These are phyloP conservation scores for Zygoascus sp. DNA, from an alignment of 1,139 yeast species.

Conservation along the genomic window DNA sequence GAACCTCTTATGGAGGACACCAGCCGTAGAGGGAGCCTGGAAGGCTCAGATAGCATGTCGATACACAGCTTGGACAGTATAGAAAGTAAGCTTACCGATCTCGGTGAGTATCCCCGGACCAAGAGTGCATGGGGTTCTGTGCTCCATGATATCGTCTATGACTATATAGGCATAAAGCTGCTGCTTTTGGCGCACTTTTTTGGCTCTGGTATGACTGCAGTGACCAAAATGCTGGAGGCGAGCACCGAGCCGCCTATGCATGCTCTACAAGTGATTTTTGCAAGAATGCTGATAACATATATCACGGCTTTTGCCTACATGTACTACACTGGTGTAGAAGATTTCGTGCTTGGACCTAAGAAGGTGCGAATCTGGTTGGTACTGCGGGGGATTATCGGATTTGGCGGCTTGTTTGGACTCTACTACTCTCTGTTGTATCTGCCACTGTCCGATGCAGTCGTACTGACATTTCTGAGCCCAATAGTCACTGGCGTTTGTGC, in stretches of 20 bases:
- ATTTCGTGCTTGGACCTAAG: conserved; percentile 70
- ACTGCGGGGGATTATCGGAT: conserved; percentile 70
- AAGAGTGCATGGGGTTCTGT: background rate
- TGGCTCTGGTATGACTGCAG: conserved; percentile 70
- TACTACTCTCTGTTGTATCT: conserved; percentile 72
- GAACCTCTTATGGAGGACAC: background rate
- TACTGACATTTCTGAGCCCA: conserved; percentile 75
- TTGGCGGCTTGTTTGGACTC: conserved; percentile 70
- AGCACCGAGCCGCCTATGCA: conserved; percentile 60
- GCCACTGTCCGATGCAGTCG: conserved; percentile 73
- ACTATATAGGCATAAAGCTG: conserved; percentile 26
- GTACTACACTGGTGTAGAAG: conserved; percentile 44
- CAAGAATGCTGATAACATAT: conserved; percentile 71
- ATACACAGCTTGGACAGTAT: conserved; percentile 1
- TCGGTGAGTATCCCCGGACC: background rate
- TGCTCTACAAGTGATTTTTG: conserved; percentile 72
- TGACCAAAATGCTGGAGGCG: conserved; percentile 67
- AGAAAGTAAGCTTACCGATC: background rate
- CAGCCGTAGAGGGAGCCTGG: background rate
- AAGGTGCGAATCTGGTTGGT: conserved; percentile 51
- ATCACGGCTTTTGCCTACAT: conserved; percentile 53
- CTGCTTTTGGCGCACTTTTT: conserved; percentile 48
- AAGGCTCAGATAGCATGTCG: conserved; percentile 1
- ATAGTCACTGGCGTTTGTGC: conserved; percentile 74
- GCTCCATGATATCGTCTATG: conserved; percentile 13